Base-by-base conservation (phyloP, 805 yeast species). In the Cyberlindnera amylophila region DNA sequence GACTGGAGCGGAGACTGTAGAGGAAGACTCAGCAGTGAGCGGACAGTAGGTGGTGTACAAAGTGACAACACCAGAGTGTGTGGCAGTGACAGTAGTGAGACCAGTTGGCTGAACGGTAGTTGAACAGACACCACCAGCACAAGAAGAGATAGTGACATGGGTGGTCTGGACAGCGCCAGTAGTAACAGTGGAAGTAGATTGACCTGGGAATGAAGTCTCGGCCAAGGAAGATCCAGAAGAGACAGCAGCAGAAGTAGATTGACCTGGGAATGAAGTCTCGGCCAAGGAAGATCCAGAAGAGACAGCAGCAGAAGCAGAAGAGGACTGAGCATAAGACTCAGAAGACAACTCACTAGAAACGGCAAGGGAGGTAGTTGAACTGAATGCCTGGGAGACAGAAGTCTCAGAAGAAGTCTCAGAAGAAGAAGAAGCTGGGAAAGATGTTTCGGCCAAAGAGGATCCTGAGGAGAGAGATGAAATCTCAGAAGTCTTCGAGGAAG, bases 31-130 rank as follows among this genome's bases (percentile, higher is more conserved):
- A 31, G 17, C 46, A 33, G 59, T 51, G 18, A 58, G 43, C 29
- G 72, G 72, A 46, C 70, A 66, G 61, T 64, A 66, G 6, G 72
- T 66, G 14, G 71, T 65, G 61, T 62, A 72, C 16, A 57, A 53
- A 11, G 71, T 71, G 36, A 38, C 60, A 4, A 47, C 54, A 11
- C 34, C 38, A 11, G 41, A 33, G 6, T 24, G n/a, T 6, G 47
- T 43, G 12, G 41, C 28, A 37, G 37, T 32, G 12, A 32, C 41
- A 34, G 67, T 59, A 29, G 66, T 58, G 15, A 59, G 42, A 7
- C 45, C 37, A 23, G 62, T 57, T n/a, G 53, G 44, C 9, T 61
- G 38, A 35, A 45, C 49, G 13, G 45, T 40, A 13, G 64, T 60
- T 29, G 61, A 49, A 37, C 66, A 62, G 16, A 38, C 38, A 35